These are phyloP conservation scores for Xylaria sp. DNA, from an alignment of 2,329 filamentous ascomycete genomes.

Conservation along the genomic window DNA sequence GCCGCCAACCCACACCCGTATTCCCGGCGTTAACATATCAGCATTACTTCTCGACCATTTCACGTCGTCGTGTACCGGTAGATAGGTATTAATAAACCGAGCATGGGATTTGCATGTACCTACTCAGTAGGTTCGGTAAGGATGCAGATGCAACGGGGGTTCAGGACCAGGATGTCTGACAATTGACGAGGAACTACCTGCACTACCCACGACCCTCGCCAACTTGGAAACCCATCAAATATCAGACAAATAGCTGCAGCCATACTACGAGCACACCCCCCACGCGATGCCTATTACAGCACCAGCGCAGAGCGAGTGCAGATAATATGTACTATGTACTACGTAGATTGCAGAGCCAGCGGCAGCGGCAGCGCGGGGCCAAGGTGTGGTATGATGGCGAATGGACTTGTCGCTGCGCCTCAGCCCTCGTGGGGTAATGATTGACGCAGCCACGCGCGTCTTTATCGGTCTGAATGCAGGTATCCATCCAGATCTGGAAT, in stretches of 20 bases:
- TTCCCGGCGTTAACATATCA: background rate
- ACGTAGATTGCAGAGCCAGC: too few relatives aligned
- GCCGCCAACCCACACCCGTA: conserved; percentile 7
- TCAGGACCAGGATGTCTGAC: background rate
- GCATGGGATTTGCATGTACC: background rate
- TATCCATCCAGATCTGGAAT: conserved; percentile 17
- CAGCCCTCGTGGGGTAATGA: conserved; percentile 32
- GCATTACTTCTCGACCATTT: background rate
- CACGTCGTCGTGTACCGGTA: background rate
- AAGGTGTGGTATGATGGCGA: background rate
- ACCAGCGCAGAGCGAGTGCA: background rate
- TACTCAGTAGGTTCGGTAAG: conserved; percentile 1
- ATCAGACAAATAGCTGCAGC: too few relatives aligned
- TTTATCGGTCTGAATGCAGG: conserved; percentile 24
- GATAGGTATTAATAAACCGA: background rate
- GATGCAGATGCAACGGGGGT: conserved; percentile 11
- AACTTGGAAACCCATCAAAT: too few relatives aligned
- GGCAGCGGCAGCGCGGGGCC: background rate
- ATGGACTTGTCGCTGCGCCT: conserved; percentile 7
- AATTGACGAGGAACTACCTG: background rate
- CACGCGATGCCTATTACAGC: background rate
- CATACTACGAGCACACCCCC: conserved; percentile 12
- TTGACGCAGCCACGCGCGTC: conserved; percentile 30
- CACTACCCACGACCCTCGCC: background rate
- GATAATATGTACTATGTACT: too few relatives aligned